These are phyloP conservation scores for Nicotiana paniculata DNA, from an alignment of 257 asterid species.

Conservation along the genomic window DNA sequence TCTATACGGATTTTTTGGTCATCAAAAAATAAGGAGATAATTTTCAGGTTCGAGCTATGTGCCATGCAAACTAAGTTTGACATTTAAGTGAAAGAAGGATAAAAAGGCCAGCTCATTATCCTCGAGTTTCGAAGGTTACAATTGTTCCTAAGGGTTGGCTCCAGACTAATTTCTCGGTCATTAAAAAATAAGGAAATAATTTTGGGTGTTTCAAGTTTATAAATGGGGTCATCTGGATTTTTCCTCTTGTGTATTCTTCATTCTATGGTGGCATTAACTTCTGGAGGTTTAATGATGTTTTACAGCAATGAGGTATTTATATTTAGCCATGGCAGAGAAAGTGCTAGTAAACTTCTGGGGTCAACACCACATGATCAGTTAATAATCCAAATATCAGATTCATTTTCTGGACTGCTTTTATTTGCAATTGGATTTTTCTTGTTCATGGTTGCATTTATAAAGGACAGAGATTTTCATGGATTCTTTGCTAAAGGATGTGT, in stretches of 20 bases:
- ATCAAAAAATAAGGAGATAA: too few relatives aligned
- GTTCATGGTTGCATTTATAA: constrained; percentile 94
- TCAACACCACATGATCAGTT: constrained; percentile 90
- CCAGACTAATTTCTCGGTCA: too few relatives aligned
- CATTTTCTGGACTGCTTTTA: constrained; percentile 80
- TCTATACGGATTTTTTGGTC: too few relatives aligned
- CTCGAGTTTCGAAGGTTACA: too few relatives aligned
- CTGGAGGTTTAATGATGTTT: constrained; percentile 88
- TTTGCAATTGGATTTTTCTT: constrained; percentile 69
- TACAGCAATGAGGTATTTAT: constrained; percentile 52
- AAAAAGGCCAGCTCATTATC: too few relatives aligned
- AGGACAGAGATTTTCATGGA: constrained; percentile 72
- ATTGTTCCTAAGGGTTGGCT: too few relatives aligned
- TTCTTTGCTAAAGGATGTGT: constrained; percentile 80
- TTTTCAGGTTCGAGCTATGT: too few relatives aligned
- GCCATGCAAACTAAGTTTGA: too few relatives aligned
- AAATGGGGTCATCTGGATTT: constrained; percentile 70
- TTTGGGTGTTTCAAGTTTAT: not conserved
- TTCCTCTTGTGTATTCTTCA: constrained; percentile 67
- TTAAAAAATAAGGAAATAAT: not conserved
- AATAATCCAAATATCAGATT: constrained; percentile 77
- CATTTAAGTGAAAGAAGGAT: too few relatives aligned
- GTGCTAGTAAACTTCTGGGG: constrained; percentile 72
- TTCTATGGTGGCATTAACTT: constrained; percentile 63
- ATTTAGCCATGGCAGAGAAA: constrained; percentile 83